Conservation (phyloP, 164 flowering plant species). For the Vitis rupestris region DNA sequence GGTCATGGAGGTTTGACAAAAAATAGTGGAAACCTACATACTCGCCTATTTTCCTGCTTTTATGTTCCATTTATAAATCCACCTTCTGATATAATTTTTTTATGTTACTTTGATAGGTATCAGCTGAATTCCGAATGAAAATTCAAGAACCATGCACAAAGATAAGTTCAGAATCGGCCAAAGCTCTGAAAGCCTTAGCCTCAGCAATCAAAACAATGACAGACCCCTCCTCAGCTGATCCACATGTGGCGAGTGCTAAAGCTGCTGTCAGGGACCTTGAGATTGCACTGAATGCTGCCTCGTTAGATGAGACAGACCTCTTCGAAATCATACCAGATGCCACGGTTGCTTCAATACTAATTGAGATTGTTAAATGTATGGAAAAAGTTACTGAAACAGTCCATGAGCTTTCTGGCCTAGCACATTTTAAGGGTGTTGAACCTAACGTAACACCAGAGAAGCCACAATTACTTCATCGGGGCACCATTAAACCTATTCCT, state of each 20-base stretch:
- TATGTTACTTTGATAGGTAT: slow-evolving; percentile 17
- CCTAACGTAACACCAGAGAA: slow-evolving; percentile 28
- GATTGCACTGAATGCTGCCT: slow-evolving; percentile 16
- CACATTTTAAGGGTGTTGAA: slow-evolving; percentile 33
- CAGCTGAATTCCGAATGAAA: slow-evolving; percentile 20
- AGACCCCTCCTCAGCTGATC: slow-evolving; percentile 18
- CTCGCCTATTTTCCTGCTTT: too few species aligned
- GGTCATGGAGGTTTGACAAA: too few species aligned
- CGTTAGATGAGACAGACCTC: slow-evolving; percentile 22
- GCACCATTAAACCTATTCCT: slow-evolving; percentile 29
- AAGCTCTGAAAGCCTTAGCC: slow-evolving; percentile 41
- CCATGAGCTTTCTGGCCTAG: slow-evolving; percentile 32
- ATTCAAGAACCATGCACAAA: slow-evolving; percentile 35
- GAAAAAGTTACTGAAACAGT: slow-evolving; percentile 35
- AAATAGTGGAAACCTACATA: too few species aligned
- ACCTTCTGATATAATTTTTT: background rate
- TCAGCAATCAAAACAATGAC: slow-evolving; percentile 37
- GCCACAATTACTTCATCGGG: slow-evolving; percentile 28
- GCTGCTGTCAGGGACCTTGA: slow-evolving; percentile 30
- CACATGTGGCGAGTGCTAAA: slow-evolving; percentile 33
- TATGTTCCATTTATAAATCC: background rate
- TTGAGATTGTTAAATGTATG: slow-evolving; percentile 28
- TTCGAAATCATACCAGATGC: slow-evolving; percentile 33
- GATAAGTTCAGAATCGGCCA: slow-evolving; percentile 42
- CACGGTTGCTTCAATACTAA: slow-evolving; percentile 37